phyloP scores from a whole-genome alignment of 805 yeast species.

The Candida nanaspora region DNA sequence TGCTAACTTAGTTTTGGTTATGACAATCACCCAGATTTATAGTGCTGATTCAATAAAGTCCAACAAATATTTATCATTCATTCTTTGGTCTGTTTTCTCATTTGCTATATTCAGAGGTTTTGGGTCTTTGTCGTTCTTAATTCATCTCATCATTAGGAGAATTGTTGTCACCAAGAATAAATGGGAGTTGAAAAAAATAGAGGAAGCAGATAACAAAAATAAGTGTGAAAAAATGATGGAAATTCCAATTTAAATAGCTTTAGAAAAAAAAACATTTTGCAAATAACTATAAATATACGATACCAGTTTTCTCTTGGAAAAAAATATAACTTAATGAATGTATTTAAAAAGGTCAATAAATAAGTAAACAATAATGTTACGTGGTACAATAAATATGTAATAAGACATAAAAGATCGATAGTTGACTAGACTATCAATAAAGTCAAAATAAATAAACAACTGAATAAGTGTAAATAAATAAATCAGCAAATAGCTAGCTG shows the following conservation, averaged over 20 bases:
- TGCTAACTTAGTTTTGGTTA: conserved; percentile 68
- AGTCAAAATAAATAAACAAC: too few relatives aligned
- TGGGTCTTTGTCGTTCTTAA: conserved; percentile 71
- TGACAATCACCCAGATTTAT: conserved; percentile 84
- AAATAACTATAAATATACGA: background rate
- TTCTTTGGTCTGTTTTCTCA: conserved; percentile 88
- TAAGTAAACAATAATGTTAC: too few relatives aligned
- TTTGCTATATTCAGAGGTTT: conserved; percentile 74
- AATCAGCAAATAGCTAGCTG: too few relatives aligned
- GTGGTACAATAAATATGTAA: too few relatives aligned
- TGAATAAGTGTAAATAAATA: too few relatives aligned
- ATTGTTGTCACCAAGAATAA: conserved; percentile 24
- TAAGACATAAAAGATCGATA: too few relatives aligned
- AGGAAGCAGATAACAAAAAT: background rate
- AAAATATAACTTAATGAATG: too few relatives aligned
- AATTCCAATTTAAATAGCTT: conserved; percentile 4
- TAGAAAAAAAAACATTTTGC: background rate
- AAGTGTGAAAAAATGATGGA: conserved; percentile 7
- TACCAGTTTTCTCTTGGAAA: background rate
- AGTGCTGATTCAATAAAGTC: conserved; percentile 54
- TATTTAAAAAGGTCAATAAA: too few relatives aligned
- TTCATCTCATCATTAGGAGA: conserved; percentile 29
- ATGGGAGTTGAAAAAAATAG: conserved; percentile 19
- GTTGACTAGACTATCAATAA: too few relatives aligned
- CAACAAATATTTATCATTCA: conserved; percentile 74